Evolutionary conservation across 129 eudicot genomes (phyloP).

Genomic region (Pseudognaphalium luteoalbum): DNA sequence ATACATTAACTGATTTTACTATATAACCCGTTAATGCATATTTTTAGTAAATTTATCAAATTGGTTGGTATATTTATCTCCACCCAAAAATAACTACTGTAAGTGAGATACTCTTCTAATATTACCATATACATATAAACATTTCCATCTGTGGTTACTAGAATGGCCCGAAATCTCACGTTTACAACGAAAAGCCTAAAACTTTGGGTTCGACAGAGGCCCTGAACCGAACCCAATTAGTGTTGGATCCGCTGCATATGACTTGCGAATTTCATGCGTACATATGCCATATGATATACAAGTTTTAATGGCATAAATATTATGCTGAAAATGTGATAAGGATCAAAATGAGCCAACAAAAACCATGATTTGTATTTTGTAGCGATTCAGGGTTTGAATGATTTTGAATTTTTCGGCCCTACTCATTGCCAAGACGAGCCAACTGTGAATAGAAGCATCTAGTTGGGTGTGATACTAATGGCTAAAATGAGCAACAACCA

Average conservation of each 20-base stretch:
- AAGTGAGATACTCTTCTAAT: neutral
- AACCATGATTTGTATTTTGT: neutral
- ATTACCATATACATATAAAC: neutral
- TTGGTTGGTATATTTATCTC: too few species aligned
- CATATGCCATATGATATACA: neutral
- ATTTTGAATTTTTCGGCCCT: neutral
- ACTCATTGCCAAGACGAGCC: neutral
- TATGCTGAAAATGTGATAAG: neutral
- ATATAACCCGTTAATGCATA: too few species aligned
- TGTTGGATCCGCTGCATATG: neutral
- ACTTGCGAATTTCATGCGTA: neutral
- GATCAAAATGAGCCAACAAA: neutral
- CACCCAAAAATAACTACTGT: too few species aligned
- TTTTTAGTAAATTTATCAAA: too few species aligned
- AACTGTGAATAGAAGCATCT: neutral
- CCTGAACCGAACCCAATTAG: conserved; percentile 1
- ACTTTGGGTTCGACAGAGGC: conserved; percentile 1
- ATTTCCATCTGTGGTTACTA: neutral
- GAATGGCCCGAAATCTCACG: neutral
- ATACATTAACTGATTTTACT: too few species aligned
- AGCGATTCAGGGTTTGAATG: neutral
- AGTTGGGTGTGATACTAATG: neutral
- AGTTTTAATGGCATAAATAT: neutral
- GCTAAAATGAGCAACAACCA: conserved; percentile 7
- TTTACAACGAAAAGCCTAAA: neutral